Conservation (phyloP, 1,284 basidiomycete species). For the Sanghuangporus baumii region DNA sequence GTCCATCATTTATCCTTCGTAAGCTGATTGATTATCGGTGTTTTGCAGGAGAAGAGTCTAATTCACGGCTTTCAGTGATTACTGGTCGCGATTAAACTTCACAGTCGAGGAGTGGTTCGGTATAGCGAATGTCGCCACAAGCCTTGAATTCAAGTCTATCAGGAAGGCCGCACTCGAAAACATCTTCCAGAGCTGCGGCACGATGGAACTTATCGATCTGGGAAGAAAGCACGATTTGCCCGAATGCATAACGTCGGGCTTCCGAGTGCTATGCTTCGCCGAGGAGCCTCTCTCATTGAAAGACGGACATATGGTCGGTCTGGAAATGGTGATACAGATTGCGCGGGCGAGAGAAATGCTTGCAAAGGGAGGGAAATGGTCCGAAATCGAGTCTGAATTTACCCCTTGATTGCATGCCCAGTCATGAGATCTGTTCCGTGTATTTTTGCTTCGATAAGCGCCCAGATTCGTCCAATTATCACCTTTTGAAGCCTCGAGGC, state of each 20-base stretch:
- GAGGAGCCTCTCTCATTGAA: slow-evolving; percentile 1
- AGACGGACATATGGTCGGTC: slow-evolving; percentile 6
- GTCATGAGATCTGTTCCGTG: background rate
- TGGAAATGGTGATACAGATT: slow-evolving; percentile 9
- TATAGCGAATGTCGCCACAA: background rate
- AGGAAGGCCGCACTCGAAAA: background rate
- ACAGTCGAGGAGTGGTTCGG: background rate
- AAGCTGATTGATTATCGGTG: background rate
- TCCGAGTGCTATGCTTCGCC: slow-evolving; percentile 4
- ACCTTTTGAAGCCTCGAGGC: no score
- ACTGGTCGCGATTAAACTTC: background rate
- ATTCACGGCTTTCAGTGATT: background rate
- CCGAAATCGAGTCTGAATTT: background rate
- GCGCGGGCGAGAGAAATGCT: slow-evolving; percentile 3
- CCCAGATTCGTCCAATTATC: background rate
- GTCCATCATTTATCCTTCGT: slow-evolving; percentile 1
- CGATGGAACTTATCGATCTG: slow-evolving; percentile 1
- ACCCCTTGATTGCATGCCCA: background rate
- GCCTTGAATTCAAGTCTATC: background rate
- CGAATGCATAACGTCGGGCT: background rate
- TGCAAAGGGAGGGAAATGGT: background rate
- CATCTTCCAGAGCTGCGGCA: background rate
- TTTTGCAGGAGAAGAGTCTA: background rate
- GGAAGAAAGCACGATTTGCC: background rate
- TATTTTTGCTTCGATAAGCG: background rate